Conservation (phyloP, 768 basidiomycete genomes). For the Obba rivulosa region DNA sequence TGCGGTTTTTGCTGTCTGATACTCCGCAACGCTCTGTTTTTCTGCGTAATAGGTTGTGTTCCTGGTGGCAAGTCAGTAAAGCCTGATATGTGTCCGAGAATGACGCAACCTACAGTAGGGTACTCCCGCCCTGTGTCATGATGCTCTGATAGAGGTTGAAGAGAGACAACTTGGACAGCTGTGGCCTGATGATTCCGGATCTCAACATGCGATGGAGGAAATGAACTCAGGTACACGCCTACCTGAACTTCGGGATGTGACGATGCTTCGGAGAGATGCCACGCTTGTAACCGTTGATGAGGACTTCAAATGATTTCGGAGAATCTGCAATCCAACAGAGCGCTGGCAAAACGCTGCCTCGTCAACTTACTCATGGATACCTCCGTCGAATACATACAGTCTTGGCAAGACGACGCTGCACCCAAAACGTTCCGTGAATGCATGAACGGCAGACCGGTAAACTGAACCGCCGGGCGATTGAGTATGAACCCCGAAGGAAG, state of each 20-base stretch:
- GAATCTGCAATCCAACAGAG: slow-evolving; percentile 65
- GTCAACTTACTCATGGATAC: neutral
- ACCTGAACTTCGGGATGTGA: slow-evolving; percentile 60
- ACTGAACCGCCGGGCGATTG: slow-evolving; percentile 45
- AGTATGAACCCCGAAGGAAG: slow-evolving; percentile 46
- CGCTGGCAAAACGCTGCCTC: slow-evolving; percentile 35
- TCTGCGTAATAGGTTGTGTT: slow-evolving; percentile 32
- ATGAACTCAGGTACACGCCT: neutral
- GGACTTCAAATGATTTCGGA: slow-evolving; percentile 43
- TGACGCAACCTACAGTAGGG: slow-evolving; percentile 10
- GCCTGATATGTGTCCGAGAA: neutral
- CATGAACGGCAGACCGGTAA: slow-evolving; percentile 55
- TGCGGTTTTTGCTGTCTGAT: slow-evolving; percentile 45
- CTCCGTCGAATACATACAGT: slow-evolving; percentile 41
- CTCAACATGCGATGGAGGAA: neutral
- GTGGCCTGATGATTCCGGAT: slow-evolving; percentile 34
- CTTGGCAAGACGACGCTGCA: slow-evolving; percentile 53
- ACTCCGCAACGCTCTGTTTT: slow-evolving; percentile 39
- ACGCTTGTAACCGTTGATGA: slow-evolving; percentile 77
- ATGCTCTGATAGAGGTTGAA: slow-evolving; percentile 39
- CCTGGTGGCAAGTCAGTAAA: slow-evolving; percentile 3
- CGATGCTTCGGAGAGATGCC: slow-evolving; percentile 73
- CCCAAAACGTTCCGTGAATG: slow-evolving; percentile 43
- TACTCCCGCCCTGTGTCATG: slow-evolving; percentile 10
- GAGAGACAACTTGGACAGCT: slow-evolving; percentile 47